Conservation (phyloP, 495 filamentous ascomycete genomes). For the Hypoxylon perforatum region DNA sequence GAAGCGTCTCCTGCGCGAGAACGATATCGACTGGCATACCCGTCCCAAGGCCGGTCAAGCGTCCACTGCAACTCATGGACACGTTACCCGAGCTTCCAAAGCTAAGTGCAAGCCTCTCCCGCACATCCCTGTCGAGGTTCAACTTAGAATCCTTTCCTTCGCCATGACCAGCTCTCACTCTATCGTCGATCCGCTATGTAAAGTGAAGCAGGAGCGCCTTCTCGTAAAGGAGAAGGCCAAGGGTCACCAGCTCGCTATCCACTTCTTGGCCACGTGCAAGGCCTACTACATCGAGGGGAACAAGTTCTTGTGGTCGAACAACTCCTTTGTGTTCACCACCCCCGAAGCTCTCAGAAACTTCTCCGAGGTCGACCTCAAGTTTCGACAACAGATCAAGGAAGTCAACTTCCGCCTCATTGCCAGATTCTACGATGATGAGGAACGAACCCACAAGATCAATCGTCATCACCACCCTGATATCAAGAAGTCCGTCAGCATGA, state of each 20-base stretch:
- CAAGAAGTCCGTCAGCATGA: conserved; percentile 45
- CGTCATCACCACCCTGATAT: conserved; percentile 45
- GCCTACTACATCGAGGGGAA: conserved; percentile 54
- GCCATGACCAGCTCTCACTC: conserved; percentile 55
- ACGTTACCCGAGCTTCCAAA: conserved; percentile 25
- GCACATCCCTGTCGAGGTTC: conserved; percentile 56
- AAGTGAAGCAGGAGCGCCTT: conserved; percentile 45
- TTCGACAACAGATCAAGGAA: conserved; percentile 50
- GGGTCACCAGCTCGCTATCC: conserved; percentile 52
- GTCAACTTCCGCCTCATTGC: conserved; percentile 59
- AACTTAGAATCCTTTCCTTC: conserved; percentile 55
- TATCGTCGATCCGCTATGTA: conserved; percentile 60
- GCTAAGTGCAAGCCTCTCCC: conserved; percentile 41
- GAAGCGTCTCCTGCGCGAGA: conserved; percentile 53
- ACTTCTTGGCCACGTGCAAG: conserved; percentile 56
- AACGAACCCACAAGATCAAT: conserved; percentile 43
- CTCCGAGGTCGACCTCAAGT: conserved; percentile 42
- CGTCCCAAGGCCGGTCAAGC: conserved; percentile 24
- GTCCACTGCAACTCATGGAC: conserved; percentile 11
- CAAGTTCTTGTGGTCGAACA: conserved; percentile 55
- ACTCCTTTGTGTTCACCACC: conserved; percentile 59
- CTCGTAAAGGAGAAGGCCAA: conserved; percentile 48
- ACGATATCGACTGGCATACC: conserved; percentile 51
- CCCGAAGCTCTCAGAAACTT: conserved; percentile 55
- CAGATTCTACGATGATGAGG: conserved; percentile 59